A percentile compares a stretch with the other conserved stretches of the same genome.
phyloP scores from a whole-genome alignment of 1,284 basidiomycete species.

The Moesziomyces antarcticus region DNA sequence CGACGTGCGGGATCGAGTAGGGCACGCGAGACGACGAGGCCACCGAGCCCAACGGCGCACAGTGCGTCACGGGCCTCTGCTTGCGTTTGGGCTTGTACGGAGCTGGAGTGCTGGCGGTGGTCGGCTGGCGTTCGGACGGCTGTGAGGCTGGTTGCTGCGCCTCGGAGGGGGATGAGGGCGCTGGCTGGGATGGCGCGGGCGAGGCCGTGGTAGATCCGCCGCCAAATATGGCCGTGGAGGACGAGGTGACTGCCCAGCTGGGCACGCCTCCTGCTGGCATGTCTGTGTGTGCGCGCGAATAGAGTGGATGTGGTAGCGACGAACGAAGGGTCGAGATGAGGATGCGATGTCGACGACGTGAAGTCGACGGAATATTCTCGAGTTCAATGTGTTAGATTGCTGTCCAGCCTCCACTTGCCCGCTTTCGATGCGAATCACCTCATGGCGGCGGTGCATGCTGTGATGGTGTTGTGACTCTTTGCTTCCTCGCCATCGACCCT shows the following conservation, averaged over 20 bases:
- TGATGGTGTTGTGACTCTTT: not conserved
- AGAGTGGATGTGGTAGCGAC: not conserved
- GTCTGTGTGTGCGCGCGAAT: not conserved
- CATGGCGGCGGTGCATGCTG: not conserved
- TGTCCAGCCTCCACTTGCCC: too few species aligned
- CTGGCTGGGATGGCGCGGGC: slow-evolving; percentile 14
- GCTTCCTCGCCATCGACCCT: not conserved
- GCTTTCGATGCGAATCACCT: not conserved
- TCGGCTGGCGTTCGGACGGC: not conserved
- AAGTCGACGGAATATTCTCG: too few species aligned
- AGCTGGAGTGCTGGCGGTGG: not conserved
- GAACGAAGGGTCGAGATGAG: not conserved
- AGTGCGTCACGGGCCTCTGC: slow-evolving; percentile 27
- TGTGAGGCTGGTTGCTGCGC: slow-evolving; percentile 3
- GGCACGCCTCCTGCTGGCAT: slow-evolving; percentile 40
- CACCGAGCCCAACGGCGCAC: slow-evolving; percentile 12
- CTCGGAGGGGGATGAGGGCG: not conserved
- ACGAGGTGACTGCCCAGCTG: slow-evolving; percentile 38
- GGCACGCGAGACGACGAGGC: slow-evolving; percentile 26
- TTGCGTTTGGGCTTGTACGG: slow-evolving; percentile 38
- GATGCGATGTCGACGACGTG: not conserved
- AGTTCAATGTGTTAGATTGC: too few species aligned
- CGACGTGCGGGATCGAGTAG: slow-evolving; percentile 23
- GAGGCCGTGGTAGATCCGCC: slow-evolving; percentile 5
- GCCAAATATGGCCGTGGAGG: slow-evolving; percentile 34